Percentiles rank a stretch among this genome's conserved stretches.
Conservation (phyloP, 805 yeast species). For the Komagataella ulmi region DNA sequence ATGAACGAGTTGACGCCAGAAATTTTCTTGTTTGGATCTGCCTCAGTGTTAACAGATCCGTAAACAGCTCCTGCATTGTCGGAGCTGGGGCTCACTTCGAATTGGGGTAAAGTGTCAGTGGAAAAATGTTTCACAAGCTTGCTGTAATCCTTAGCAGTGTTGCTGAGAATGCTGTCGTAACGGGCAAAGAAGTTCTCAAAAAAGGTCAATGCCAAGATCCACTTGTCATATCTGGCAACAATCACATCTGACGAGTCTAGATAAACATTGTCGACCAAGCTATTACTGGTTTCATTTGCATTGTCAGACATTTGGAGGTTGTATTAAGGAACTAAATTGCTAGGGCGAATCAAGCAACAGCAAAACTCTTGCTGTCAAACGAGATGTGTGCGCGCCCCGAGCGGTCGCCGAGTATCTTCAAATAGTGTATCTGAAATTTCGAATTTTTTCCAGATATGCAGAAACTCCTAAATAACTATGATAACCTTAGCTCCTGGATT, state of each 20-base stretch:
- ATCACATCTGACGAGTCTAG: slow-evolving; percentile 16
- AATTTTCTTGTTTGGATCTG: background rate
- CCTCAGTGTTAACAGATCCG: slow-evolving; percentile 9
- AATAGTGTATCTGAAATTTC: no score
- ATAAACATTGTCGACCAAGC: slow-evolving; percentile 5
- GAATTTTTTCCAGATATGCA: background rate
- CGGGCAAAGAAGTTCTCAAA: slow-evolving; percentile 13
- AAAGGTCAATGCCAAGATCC: slow-evolving; percentile 10
- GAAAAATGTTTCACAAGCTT: slow-evolving; percentile 10
- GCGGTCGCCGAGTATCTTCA: no score
- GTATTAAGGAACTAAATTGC: background rate
- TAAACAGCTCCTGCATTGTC: slow-evolving; percentile 8
- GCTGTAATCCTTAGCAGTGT: slow-evolving; percentile 12
- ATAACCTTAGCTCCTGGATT: background rate
- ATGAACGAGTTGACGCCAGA: slow-evolving; percentile 14
- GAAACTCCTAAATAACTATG: background rate
- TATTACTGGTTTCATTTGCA: background rate
- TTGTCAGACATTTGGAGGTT: slow-evolving; percentile 1
- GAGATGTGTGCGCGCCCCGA: no score
- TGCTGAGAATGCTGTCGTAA: slow-evolving; percentile 10
- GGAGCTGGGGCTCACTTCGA: slow-evolving; percentile 14
- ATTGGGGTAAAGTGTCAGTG: slow-evolving; percentile 13
- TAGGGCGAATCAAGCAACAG: background rate
- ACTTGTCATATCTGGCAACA: slow-evolving; percentile 14
- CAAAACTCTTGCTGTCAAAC: background rate